phyloP scores from a whole-genome alignment of 1,284 basidiomycete species.

The Apiotrichum laibachii region DNA sequence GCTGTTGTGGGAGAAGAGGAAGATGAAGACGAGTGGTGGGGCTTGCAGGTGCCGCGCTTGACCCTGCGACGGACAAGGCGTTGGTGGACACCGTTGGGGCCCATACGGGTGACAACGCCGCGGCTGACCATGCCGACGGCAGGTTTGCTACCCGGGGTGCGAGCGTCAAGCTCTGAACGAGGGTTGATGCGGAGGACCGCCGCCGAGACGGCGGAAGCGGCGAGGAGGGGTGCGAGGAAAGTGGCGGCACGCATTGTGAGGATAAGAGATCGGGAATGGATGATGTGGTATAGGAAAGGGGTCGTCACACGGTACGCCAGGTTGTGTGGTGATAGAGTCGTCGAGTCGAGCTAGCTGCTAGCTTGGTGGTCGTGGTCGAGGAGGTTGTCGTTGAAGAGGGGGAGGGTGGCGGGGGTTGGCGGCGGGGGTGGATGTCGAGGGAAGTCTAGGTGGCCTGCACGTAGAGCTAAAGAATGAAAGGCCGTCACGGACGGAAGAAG shows the following conservation, averaged over 20 bases:
- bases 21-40: neutral
- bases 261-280: too few relatives aligned
- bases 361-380: too few relatives aligned
- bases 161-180: neutral
- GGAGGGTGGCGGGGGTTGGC: neutral
- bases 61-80: neutral
- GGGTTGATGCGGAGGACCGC: neutral
- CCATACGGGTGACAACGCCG: too few relatives aligned
- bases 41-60: neutral
- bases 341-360: too few relatives aligned
- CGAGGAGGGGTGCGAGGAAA: too few relatives aligned
- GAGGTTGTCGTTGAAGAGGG: neutral
- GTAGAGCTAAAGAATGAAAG: neutral
- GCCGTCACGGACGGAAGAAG: conserved; percentile 4
- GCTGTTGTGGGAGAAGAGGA: neutral
- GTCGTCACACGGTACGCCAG: too few relatives aligned
- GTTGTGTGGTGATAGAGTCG: too few relatives aligned
- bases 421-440: neutral
- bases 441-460: neutral
- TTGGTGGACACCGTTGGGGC: neutral
- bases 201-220: too few relatives aligned
- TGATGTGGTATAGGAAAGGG: too few relatives aligned
- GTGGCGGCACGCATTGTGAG: too few relatives aligned
- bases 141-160: neutral
- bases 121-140: neutral